Conservation (phyloP, 1,284 basidiomycete species). For the Cryptococcus depauperatus region DNA sequence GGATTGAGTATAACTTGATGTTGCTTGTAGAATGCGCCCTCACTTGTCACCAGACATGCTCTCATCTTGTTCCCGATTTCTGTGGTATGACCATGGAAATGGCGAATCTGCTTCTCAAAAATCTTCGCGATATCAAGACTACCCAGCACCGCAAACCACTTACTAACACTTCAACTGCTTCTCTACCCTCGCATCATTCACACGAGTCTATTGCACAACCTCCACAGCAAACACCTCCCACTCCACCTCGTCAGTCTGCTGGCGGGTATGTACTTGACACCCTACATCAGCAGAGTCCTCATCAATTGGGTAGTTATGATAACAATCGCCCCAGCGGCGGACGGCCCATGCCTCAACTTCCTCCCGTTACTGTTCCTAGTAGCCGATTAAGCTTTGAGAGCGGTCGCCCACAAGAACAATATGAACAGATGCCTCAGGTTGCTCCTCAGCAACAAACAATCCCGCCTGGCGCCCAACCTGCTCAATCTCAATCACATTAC, state of each 20-base stretch:
- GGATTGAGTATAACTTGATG: slow-evolving; percentile 2
- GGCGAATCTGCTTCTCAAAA: slow-evolving; percentile 84
- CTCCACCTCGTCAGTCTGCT: slow-evolving; percentile 18
- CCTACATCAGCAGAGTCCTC: slow-evolving; percentile 45
- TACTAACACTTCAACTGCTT: slow-evolving; percentile 20
- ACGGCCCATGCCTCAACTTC: slow-evolving; percentile 46
- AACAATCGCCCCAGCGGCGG: slow-evolving; percentile 26
- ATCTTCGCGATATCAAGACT: slow-evolving; percentile 69
- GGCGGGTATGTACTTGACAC: slow-evolving; percentile 28
- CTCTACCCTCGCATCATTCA: slow-evolving; percentile 22
- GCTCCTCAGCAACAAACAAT: slow-evolving; percentile 48
- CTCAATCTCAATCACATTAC: slow-evolving; percentile 13
- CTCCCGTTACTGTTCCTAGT: slow-evolving; percentile 4
- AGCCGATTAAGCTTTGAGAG: background rate
- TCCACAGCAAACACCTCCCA: slow-evolving; percentile 14
- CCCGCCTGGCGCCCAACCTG: slow-evolving; percentile 7
- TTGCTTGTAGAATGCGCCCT: slow-evolving; percentile 81
- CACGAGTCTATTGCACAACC: slow-evolving; percentile 17
- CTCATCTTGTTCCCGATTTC: slow-evolving; percentile 96
- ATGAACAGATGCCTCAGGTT: background rate
- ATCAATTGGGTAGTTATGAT: slow-evolving; percentile 11
- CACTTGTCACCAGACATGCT: slow-evolving; percentile 95
- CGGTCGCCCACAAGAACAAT: background rate
- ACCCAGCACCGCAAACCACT: slow-evolving; percentile 39
- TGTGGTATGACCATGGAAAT: slow-evolving; percentile 99